A percentile compares a stretch with the other conserved stretches of the same genome.
Conservation (phyloP, 495 filamentous ascomycete genomes). For the Extremus antarcticus region DNA sequence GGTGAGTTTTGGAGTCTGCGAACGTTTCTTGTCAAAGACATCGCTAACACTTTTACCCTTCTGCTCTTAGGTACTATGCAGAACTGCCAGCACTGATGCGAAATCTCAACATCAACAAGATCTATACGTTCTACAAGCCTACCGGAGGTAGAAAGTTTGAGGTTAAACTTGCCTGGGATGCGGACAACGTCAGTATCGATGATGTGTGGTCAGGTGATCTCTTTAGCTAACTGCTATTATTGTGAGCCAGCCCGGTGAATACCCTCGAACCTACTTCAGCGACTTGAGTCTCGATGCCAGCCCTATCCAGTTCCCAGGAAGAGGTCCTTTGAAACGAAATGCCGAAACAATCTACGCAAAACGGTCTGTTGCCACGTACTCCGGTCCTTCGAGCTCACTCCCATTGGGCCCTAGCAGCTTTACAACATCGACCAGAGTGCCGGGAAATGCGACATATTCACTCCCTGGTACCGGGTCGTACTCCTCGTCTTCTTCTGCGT, state of each 20-base stretch:
- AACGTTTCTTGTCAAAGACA: no score
- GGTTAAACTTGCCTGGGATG: not conserved
- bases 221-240: not conserved
- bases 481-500: not conserved
- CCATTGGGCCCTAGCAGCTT: not conserved
- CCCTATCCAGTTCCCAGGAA: not conserved
- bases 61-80: no score
- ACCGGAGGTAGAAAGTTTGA: not conserved
- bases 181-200: not conserved
- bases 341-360: not conserved
- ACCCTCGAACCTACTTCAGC: not conserved
- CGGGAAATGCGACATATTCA: not conserved
- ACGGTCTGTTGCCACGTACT: not conserved
- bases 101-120: not conserved
- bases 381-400: not conserved
- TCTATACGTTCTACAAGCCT: not conserved
- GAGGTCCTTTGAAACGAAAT: not conserved
- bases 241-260: not conserved
- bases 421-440: not conserved
- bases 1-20: no score
- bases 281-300: not conserved
- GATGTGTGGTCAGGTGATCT: not conserved
- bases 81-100: not conserved
- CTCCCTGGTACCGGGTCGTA: not conserved
- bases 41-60: no score